phyloP scores from a whole-genome alignment of 2,329 filamentous ascomycete genomes.

The Raffaelea ambrosiae region DNA sequence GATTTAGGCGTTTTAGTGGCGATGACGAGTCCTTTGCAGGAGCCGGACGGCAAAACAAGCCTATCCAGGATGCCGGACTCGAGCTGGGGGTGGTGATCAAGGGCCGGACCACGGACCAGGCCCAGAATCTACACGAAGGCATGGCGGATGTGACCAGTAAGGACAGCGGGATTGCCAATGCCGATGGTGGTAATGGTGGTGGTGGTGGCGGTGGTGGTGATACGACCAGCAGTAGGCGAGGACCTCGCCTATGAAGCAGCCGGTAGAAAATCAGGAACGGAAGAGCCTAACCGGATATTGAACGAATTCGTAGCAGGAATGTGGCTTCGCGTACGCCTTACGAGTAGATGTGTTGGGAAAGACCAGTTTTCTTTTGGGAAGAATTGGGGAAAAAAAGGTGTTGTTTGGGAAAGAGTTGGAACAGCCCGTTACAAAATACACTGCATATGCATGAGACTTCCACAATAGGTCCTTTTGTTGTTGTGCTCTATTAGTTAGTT shows the following conservation, averaged over 20 bases:
- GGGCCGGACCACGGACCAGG: constrained; percentile 1
- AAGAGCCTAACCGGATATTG: too few relatives aligned
- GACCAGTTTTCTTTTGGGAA: too few relatives aligned
- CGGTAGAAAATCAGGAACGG: too few relatives aligned
- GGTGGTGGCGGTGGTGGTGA: too few relatives aligned
- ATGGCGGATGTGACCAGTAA: too few relatives aligned
- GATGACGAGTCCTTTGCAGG: constrained; percentile 15
- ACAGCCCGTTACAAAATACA: not conserved
- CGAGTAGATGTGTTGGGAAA: too few relatives aligned
- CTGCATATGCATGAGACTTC: too few relatives aligned
- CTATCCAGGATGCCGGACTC: constrained; percentile 12
- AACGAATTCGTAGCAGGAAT: too few relatives aligned
- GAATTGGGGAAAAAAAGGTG: not conserved
- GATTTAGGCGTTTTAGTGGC: constrained; percentile 15
- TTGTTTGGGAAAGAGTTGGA: not conserved
- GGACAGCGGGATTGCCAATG: not conserved
- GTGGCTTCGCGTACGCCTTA: too few relatives aligned
- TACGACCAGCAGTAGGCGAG: too few relatives aligned
- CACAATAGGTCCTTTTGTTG: too few relatives aligned
- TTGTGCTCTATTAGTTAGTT: too few relatives aligned
- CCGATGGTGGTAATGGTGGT: not conserved
- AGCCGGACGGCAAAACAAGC: not conserved
- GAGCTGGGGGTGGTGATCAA: constrained; percentile 13
- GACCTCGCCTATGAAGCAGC: not conserved
- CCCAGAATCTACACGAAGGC: not conserved